These are phyloP conservation scores for Xylaria sp. DNA, from an alignment of 2,329 filamentous ascomycete genomes.

Conservation along the genomic window DNA sequence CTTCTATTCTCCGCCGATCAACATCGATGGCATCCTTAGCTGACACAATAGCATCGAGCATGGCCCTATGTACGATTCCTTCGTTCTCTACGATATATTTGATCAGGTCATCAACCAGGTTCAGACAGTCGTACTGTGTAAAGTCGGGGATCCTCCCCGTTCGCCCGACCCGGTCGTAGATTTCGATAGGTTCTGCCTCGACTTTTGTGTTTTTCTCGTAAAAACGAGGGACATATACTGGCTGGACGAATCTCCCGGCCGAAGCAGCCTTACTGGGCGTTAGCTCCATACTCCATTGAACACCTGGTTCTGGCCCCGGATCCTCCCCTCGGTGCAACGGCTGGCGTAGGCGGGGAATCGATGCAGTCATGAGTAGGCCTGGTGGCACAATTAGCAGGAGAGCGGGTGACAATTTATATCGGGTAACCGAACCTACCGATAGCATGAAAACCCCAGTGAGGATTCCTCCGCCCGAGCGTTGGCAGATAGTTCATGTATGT, in stretches of 20 bases:
- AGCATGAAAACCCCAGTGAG: background rate
- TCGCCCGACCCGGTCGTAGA: background rate
- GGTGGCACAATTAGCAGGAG: background rate
- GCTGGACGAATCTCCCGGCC: background rate
- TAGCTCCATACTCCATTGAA: background rate
- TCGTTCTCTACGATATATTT: background rate
- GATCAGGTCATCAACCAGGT: background rate
- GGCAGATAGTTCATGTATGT: background rate
- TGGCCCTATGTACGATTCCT: background rate
- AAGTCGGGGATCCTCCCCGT: background rate
- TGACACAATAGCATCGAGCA: background rate
- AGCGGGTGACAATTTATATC: background rate
- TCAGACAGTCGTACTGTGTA: background rate
- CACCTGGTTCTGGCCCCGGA: too few species aligned
- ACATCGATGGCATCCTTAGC: background rate
- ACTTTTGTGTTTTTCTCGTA: rapidly evolving
- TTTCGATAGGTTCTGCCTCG: rapidly evolving
- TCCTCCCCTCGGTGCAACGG: too few species aligned
- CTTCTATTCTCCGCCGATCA: background rate
- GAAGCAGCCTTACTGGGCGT: background rate
- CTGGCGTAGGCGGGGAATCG: background rate
- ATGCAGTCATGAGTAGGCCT: constrained; percentile 22
- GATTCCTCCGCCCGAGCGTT: rapidly evolving
- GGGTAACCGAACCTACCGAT: constrained; percentile 1
- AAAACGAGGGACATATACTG: too few species aligned